Evolutionary conservation across 805 yeast genomes (phyloP).

Genomic region (Candida golubevii): DNA sequence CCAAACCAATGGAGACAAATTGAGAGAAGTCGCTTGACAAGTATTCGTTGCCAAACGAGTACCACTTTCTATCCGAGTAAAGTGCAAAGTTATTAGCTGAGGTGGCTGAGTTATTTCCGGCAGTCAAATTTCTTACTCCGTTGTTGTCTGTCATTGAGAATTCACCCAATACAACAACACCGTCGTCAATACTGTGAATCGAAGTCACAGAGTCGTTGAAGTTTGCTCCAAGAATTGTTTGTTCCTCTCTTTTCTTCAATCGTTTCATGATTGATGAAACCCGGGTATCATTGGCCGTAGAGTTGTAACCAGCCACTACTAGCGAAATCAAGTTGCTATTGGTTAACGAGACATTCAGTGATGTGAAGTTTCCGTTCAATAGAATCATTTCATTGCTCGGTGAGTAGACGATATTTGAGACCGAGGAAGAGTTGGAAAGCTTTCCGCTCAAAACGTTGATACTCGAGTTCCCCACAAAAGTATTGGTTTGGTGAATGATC

Average conservation of each 20-base stretch:
- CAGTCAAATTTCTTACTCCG: slow-evolving; percentile 26
- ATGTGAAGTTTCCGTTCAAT: slow-evolving; percentile 45
- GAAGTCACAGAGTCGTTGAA: slow-evolving; percentile 29
- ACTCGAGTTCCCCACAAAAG: slow-evolving; percentile 39
- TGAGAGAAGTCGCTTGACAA: slow-evolving; percentile 22
- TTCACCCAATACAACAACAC: slow-evolving; percentile 28
- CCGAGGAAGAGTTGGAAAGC: slow-evolving; percentile 15
- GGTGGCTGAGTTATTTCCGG: slow-evolving; percentile 21
- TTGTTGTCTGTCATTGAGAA: slow-evolving; percentile 23
- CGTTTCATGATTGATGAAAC: slow-evolving; percentile 8
- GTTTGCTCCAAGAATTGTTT: slow-evolving; percentile 23
- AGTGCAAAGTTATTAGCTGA: slow-evolving; percentile 35
- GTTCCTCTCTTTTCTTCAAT: slow-evolving; percentile 16
- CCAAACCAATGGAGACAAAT: slow-evolving; percentile 33
- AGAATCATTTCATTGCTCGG: slow-evolving; percentile 23
- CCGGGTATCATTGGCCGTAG: slow-evolving; percentile 28
- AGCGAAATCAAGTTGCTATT: slow-evolving; percentile 28
- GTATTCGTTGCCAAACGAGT: slow-evolving; percentile 36
- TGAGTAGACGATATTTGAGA: slow-evolving; percentile 7
- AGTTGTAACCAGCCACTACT: slow-evolving; percentile 26
- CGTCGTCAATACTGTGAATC: slow-evolving; percentile 19
- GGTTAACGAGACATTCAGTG: slow-evolving; percentile 25
- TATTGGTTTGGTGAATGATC: slow-evolving; percentile 27
- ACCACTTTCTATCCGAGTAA: slow-evolving; percentile 38
- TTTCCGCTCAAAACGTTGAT: slow-evolving; percentile 34